Base-by-base conservation (phyloP, 1,284 basidiomycete genomes). In the Peniophora sp. region DNA sequence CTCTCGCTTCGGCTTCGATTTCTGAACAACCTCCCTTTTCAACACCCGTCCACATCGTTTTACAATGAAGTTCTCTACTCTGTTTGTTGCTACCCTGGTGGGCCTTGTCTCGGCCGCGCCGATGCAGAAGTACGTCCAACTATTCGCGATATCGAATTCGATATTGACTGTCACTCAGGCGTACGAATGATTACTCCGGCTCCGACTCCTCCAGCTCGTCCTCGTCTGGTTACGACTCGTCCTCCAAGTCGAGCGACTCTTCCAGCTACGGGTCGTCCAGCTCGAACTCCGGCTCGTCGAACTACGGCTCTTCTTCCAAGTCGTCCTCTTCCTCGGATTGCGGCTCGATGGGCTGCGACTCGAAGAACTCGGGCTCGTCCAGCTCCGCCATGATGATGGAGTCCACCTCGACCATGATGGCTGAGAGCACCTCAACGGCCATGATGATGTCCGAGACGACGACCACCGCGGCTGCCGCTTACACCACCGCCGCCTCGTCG, bases 51-150 rank as follows among this genome's bases (percentile, higher is more conserved):
- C 27, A 12, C 27, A 32, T 32, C 27, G n/a, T 32, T 32, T 32
- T 32, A 32, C 27, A 32, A 32, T 32, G 27, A 70, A 67, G 61
- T 65, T 79, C 61, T 64, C 74, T 56, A 69, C 75, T 55, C 63
- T 84, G 59, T 51, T 85, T 45, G 70, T 72, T 59, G 72, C 74
- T 52, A 73, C 71, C 53, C 64, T 84, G 55, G 76, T 76, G 55
- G 70, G 73, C 60, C 61, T 78, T 46, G 74, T 69, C 34, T 67
- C 71, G 36, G 81, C 77, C 51, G 66, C 72, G 24, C 78, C 81
- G 41, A 62, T 63, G 39, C 71, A 71, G 23, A 32, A 32, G 27
- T 41, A n/a, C 38, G 38, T 41, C 34, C 10, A 10, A 36, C n/a
- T 10, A 10, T 36, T 10, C n/a, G 10, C 34, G 10, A 36, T 10